A percentile compares a stretch with the other conserved stretches of the same genome.
Evolutionary conservation across 2,329 filamentous ascomycete species (phyloP).

Genomic region (Fusarium proliferatum): DNA sequence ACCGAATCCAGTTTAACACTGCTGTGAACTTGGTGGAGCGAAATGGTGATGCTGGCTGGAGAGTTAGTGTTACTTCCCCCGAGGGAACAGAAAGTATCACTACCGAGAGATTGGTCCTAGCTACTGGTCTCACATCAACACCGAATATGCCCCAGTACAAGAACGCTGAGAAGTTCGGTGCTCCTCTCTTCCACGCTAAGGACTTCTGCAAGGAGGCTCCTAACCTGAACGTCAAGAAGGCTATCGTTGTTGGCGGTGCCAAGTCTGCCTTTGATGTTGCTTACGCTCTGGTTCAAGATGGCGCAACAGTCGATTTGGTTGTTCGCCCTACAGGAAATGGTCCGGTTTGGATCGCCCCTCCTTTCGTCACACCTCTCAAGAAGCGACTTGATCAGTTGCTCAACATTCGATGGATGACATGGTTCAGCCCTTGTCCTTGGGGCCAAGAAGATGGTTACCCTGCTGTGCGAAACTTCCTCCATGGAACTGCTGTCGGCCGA

Average conservation of each 20-base stretch:
- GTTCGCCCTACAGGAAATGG: constrained; percentile 63
- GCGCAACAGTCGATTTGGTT: constrained; percentile 61
- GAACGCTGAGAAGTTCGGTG: constrained; percentile 51
- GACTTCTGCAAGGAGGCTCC: constrained; percentile 53
- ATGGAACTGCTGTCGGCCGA: constrained; percentile 61
- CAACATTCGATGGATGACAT: constrained; percentile 66
- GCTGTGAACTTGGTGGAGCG: constrained; percentile 58
- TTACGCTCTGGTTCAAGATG: constrained; percentile 63
- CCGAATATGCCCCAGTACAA: constrained; percentile 55
- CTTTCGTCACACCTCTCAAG: constrained; percentile 70
- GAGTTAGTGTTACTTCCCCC: constrained; percentile 19
- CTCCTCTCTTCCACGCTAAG: constrained; percentile 57
- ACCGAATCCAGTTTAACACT: constrained; percentile 61
- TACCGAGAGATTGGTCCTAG: constrained; percentile 59
- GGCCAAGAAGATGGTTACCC: constrained; percentile 65
- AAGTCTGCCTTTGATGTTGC: constrained; percentile 70
- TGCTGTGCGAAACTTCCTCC: constrained; percentile 59
- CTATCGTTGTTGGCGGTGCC: constrained; percentile 64
- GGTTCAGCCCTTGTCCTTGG: constrained; percentile 75
- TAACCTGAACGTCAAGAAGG: constrained; percentile 48
- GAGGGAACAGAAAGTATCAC: constrained; percentile 22
- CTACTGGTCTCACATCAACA: constrained; percentile 60
- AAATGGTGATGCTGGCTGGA: constrained; percentile 32
- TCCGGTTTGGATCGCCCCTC: constrained; percentile 64
- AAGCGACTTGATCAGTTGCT: constrained; percentile 68